Evolutionary conservation across 169 alveolate genomes (phyloP).

Genomic region (Eimeria acervulina): DNA sequence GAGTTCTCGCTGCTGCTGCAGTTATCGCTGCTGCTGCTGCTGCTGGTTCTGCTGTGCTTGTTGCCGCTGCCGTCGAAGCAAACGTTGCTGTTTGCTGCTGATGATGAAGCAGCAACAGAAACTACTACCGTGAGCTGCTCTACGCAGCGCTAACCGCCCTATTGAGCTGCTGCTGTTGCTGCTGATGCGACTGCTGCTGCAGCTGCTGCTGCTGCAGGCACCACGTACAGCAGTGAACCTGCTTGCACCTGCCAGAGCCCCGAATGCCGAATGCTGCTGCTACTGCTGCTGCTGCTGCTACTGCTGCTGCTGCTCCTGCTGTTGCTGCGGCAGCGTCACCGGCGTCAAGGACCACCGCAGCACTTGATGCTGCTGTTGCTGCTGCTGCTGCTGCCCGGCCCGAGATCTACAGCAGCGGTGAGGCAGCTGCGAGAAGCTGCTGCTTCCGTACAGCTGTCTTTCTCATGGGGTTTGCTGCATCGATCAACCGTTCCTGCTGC

Average conservation of each 20-base stretch:
- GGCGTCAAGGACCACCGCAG: background rate
- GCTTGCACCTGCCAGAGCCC: background rate
- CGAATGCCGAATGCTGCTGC: background rate
- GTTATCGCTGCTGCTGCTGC: constrained; percentile 16
- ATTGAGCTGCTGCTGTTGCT: background rate
- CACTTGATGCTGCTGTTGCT: background rate
- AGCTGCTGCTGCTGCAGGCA: background rate
- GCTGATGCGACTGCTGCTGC: background rate
- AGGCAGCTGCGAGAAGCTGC: background rate
- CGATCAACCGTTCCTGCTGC: background rate
- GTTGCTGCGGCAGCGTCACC: background rate
- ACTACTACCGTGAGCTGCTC: too few species aligned
- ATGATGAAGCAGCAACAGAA: too few species aligned
- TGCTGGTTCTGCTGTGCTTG: constrained; percentile 1
- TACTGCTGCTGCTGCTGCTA: constrained; percentile 17
- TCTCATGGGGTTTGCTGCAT: background rate
- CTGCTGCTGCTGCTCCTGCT: background rate
- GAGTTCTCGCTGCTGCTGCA: too few species aligned
- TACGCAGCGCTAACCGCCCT: background rate
- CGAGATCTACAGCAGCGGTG: background rate
- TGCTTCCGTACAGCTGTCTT: background rate
- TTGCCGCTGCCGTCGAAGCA: background rate
- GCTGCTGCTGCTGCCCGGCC: constrained; percentile 34
- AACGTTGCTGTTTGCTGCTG: background rate
- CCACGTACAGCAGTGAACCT: background rate